Percentiles rank a stretch among this genome's conserved stretches.
Evolutionary conservation across 345 rosid species (phyloP).

Genomic region (Hypericum perforatum): DNA sequence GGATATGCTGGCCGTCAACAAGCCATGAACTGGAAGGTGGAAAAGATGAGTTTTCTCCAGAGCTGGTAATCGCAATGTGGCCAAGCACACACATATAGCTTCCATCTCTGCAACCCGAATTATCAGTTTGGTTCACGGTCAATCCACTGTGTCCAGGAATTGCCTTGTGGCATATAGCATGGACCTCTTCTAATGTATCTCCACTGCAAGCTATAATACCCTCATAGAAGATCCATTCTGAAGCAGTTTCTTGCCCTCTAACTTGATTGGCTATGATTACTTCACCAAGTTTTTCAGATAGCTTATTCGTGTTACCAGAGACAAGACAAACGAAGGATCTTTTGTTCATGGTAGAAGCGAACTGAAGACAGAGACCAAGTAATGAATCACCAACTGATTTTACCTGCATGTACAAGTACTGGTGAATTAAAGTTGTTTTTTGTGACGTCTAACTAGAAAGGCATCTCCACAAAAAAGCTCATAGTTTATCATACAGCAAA

Average conservation of each 20-base stretch:
- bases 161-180: conserved; percentile 50
- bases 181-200: conserved; percentile 39
- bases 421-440: no score
- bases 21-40: conserved; percentile 43
- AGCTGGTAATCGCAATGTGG: conserved; percentile 32
- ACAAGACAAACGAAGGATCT: conserved; percentile 36
- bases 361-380: conserved; percentile 46
- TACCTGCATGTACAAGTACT: conserved; percentile 34
- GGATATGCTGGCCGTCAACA: conserved; percentile 30
- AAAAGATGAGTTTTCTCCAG: conserved; percentile 15
- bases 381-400: conserved; percentile 46
- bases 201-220: conserved; percentile 37
- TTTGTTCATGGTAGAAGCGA: conserved; percentile 36
- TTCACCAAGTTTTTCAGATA: conserved; percentile 24
- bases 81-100: conserved; percentile 60
- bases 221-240: conserved; percentile 46
- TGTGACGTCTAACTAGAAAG: no score
- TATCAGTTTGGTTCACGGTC: conserved; percentile 2
- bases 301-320: conserved; percentile 19
- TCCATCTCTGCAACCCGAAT: conserved; percentile 1
- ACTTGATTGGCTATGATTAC: conserved; percentile 24
- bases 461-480: no score
- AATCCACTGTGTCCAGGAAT: conserved; percentile 5
- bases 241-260: conserved; percentile 16
- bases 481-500: no score